Percentiles rank a stretch among this genome's conserved stretches.
Conservation (phyloP, 2,329 filamentous ascomycete species). For the Pseudogymnoascus sp. region DNA sequence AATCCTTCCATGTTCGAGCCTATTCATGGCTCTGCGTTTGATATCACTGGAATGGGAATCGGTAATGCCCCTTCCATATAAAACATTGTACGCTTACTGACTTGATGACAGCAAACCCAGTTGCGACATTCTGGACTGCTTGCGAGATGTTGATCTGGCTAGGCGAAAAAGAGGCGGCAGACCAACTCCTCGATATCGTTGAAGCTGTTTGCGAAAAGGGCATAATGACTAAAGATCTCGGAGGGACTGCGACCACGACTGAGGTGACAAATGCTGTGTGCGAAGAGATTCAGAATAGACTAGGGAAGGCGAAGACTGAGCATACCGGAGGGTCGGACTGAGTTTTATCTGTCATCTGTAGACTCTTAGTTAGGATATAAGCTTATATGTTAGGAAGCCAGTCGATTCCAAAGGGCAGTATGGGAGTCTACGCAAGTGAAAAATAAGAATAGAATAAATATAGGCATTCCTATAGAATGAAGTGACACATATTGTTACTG, state of each 20-base stretch:
- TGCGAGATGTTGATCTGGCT: conserved; percentile 52
- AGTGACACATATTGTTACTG: background rate
- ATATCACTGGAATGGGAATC: conserved; percentile 12
- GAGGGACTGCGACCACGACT: conserved; percentile 13
- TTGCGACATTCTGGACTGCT: conserved; percentile 51
- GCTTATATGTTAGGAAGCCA: background rate
- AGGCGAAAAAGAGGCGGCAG: conserved; percentile 44
- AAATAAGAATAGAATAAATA: background rate
- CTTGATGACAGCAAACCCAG: conserved; percentile 50
- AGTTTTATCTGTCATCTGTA: background rate
- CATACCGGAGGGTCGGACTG: background rate
- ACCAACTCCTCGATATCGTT: conserved; percentile 43
- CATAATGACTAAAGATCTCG: conserved; percentile 18
- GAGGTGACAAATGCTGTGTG: conserved; percentile 24
- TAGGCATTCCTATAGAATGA: background rate
- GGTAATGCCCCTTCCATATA: background rate
- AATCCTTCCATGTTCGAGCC: conserved; percentile 55
- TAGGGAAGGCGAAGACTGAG: background rate
- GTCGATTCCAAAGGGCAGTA: background rate
- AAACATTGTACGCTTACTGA: conserved; percentile 20
- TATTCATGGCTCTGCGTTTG: conserved; percentile 46
- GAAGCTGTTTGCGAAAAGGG: conserved; percentile 43
- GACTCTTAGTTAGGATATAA: background rate
- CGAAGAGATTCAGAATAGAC: conserved; percentile 18
- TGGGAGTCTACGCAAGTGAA: background rate